Evolutionary conservation across 2,329 filamentous ascomycete genomes (phyloP), one percentile per base, ranked within the genome.

Genomic region (Microdochium bolleyi): DNA sequence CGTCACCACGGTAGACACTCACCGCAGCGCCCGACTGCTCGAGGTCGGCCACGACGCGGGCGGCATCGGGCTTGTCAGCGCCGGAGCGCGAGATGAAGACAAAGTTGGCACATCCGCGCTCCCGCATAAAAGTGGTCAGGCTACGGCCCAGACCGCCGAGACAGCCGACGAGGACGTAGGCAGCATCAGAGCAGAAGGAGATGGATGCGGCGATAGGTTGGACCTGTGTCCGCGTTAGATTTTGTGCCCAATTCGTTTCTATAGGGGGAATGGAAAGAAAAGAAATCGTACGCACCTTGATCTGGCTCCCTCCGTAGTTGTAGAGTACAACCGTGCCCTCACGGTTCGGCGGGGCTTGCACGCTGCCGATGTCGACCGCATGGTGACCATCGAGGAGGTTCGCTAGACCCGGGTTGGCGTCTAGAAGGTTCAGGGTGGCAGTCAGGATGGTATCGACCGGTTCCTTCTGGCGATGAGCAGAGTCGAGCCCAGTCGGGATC

Each of bases 131-230:
- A 0, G 52, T 53, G 5, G 58, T 60, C 2, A 72, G 52, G 46
- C 66, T 67, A 13, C 66, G 59, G 1, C 68, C 67, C 0, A 72
- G 55, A 1, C 68, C 68, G 4, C 69, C 67, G 1, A 64, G 56
- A 13, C 57, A 59, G 0, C 60, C 58, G 3, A 60, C 57, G 11
- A 62, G 55, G 2, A 62, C 49, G 48, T 62, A 62, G 1, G 52
- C 59, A 38, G 54, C 55, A 10, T 61, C 54, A 2, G 57, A 50
- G 55, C 54, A 37, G 57, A 61, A 52, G 27, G 27, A 5, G 5
- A 30, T 30, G 27, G 27, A 30, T 30, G 27, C 27, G 27, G 27
- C 27, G 27, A 5, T 30, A 30, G 27, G 27, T 30, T 30, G 27
- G 27, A 30, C 27, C 27, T 30, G 27, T 30, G 49, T 37, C 55